phyloP scores from a whole-genome alignment of 2,329 filamentous ascomycete species.

The Ustulina deusta region DNA sequence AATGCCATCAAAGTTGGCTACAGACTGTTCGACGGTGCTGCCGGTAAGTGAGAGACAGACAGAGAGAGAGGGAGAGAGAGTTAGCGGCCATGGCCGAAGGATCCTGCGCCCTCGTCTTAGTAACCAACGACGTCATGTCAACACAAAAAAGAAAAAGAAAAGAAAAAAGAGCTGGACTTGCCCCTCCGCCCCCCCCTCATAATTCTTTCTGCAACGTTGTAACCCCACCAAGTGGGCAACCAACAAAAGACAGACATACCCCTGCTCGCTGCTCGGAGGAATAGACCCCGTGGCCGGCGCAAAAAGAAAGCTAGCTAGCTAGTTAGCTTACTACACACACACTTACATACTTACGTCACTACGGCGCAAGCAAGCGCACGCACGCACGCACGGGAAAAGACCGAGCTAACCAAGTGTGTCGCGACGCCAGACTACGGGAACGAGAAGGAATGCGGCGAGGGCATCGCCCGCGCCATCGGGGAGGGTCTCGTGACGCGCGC shows the following conservation, averaged over 20 bases:
- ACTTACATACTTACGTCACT: too few relatives aligned
- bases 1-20: conserved; percentile 75
- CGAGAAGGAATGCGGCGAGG: conserved; percentile 81
- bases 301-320: too few relatives aligned
- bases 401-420: conserved; percentile 23
- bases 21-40: conserved; percentile 70
- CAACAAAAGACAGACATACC: conserved; percentile 6
- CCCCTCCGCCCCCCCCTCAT: too few relatives aligned
- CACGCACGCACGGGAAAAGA: background rate
- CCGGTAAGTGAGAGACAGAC: conserved; percentile 62
- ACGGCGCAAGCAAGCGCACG: too few relatives aligned
- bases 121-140: background rate
- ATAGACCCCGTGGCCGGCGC: conserved; percentile 21
- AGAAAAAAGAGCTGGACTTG: conserved; percentile 5
- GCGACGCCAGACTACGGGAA: conserved; percentile 78
- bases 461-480: conserved; percentile 81
- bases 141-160: conserved; percentile 7
- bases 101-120: background rate
- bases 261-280: conserved; percentile 36
- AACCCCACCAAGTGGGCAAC: conserved; percentile 35
- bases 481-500: conserved; percentile 84
- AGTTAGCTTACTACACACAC: too few relatives aligned
- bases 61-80: conserved; percentile 47
- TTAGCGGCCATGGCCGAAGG: background rate
- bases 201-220: background rate